These are phyloP conservation scores for Sugiyamaella smithiae DNA, from an alignment of 805 yeast species.

Conservation along the genomic window DNA sequence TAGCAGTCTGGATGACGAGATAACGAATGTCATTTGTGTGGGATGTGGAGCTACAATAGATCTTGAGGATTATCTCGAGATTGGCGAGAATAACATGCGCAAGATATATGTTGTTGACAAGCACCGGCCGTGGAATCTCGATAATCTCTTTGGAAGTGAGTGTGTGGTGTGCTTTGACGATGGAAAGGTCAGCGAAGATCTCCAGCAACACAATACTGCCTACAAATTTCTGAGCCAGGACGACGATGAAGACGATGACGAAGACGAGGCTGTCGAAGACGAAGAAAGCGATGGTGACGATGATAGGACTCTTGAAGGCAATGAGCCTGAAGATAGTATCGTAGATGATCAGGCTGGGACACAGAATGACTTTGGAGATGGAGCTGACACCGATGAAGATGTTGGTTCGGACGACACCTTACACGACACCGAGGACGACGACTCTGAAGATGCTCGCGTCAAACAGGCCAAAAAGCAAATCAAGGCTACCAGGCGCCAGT, in stretches of 20 bases:
- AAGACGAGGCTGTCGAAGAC: constrained; percentile 28
- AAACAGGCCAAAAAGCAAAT: constrained; percentile 16
- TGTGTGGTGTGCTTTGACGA: constrained; percentile 81
- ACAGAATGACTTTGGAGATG: constrained; percentile 16
- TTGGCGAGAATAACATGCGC: constrained; percentile 38
- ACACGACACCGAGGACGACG: not conserved
- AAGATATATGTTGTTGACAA: constrained; percentile 84
- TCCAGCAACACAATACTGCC: constrained; percentile 57
- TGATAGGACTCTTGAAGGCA: constrained; percentile 30
- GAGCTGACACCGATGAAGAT: constrained; percentile 24
- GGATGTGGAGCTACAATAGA: constrained; percentile 97
- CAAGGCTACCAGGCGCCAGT: constrained; percentile 15
- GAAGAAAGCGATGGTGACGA: constrained; percentile 33
- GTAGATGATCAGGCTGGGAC: constrained; percentile 10
- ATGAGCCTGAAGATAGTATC: constrained; percentile 26
- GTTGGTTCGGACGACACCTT: constrained; percentile 14
- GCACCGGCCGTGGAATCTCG: constrained; percentile 94
- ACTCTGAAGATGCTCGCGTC: not conserved
- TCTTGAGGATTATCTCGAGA: constrained; percentile 54
- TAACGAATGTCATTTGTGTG: constrained; percentile 69
- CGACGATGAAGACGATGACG: constrained; percentile 39
- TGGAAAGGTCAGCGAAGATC: constrained; percentile 63
- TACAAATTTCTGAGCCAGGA: constrained; percentile 44
- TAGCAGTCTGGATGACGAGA: constrained; percentile 62
- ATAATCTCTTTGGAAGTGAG: constrained; percentile 82